A percentile compares a stretch with the other conserved stretches of the same genome.
Evolutionary conservation across 441 rosid species (phyloP).

Genomic region (Melastoma candidum): DNA sequence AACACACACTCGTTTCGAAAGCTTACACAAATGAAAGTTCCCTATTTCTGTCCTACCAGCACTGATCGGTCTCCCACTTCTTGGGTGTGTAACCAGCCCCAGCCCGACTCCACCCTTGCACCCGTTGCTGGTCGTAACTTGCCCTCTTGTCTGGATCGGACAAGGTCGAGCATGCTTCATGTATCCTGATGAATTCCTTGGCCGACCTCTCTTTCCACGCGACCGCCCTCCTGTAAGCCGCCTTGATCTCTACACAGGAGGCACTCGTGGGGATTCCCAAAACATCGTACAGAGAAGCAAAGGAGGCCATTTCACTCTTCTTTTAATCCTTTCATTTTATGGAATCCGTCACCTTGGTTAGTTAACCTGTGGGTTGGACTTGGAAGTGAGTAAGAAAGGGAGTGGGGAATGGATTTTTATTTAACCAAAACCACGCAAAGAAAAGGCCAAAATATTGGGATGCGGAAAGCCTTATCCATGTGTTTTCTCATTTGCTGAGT

Average conservation of each 20-base stretch:
- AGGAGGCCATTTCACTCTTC: slow-evolving; percentile 19
- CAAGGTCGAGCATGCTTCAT: slow-evolving; percentile 36
- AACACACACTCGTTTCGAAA: too few relatives aligned
- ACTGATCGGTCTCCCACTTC: slow-evolving; percentile 52
- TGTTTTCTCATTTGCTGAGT: slow-evolving; percentile 23
- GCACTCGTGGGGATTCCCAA: slow-evolving; percentile 31
- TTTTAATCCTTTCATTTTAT: not conserved
- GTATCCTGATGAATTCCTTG: slow-evolving; percentile 29
- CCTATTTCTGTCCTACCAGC: slow-evolving; percentile 32
- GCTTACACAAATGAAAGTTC: too few relatives aligned
- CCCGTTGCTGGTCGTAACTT: slow-evolving; percentile 28
- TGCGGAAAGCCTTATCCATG: slow-evolving; percentile 26
- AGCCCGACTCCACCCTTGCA: slow-evolving; percentile 16
- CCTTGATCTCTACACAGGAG: slow-evolving; percentile 27
- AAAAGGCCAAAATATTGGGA: not conserved
- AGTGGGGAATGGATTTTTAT: not conserved
- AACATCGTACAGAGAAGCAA: slow-evolving; percentile 30
- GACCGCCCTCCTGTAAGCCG: slow-evolving; percentile 28
- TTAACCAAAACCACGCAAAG: not conserved
- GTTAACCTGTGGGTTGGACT: too few relatives aligned
- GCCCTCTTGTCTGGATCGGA: slow-evolving; percentile 40
- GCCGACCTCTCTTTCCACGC: slow-evolving; percentile 29
- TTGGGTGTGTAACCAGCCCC: slow-evolving; percentile 12
- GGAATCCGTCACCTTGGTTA: too few relatives aligned
- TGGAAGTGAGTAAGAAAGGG: not conserved